A percentile compares a stretch with the other conserved stretches of the same genome.
phyloP scores from a whole-genome alignment of 2,329 filamentous ascomycete species.

The Ophiognomonia clavigignenti-juglandacearum region DNA sequence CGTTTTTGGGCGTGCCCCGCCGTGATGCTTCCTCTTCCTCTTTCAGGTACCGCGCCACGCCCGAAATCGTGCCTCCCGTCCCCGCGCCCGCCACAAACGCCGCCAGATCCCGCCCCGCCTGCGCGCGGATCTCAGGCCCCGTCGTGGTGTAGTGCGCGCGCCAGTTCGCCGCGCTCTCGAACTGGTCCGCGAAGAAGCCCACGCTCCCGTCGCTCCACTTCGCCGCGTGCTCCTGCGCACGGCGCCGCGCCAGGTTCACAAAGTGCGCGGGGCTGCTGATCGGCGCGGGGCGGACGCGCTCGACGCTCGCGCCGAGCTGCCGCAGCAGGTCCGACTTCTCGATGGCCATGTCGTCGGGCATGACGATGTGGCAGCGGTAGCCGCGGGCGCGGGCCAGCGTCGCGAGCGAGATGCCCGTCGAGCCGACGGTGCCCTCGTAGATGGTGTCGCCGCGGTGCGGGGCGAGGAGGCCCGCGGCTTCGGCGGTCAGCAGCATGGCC shows the following conservation, averaged over 20 bases:
- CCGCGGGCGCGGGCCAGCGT: slow-evolving; percentile 82
- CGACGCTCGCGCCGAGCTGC: slow-evolving; percentile 88
- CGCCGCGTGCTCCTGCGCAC: slow-evolving; percentile 69
- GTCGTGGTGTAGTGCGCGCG: slow-evolving; percentile 76
- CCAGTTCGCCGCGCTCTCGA: slow-evolving; percentile 88
- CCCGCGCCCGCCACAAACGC: slow-evolving; percentile 92
- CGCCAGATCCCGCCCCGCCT: slow-evolving; percentile 70
- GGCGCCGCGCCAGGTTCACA: slow-evolving; percentile 80
- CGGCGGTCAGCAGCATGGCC: slow-evolving; percentile 79
- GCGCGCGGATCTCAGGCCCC: slow-evolving; percentile 81
- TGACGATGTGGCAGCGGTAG: slow-evolving; percentile 92
- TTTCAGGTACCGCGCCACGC: slow-evolving; percentile 80
- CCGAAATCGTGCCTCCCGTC: slow-evolving; percentile 89
- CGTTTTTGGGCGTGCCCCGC: too few species aligned
- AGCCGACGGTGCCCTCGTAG: slow-evolving; percentile 95
- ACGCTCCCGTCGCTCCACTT: slow-evolving; percentile 55
- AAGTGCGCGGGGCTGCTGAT: slow-evolving; percentile 94
- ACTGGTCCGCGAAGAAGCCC: slow-evolving; percentile 95
- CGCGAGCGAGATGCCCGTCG: slow-evolving; percentile 91
- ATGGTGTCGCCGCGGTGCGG: slow-evolving; percentile 87
- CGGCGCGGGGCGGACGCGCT: slow-evolving; percentile 83
- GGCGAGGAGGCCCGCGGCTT: slow-evolving; percentile 67
- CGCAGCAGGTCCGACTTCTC: slow-evolving; percentile 88
- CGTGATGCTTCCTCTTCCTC: slow-evolving; percentile 49
- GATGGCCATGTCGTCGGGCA: slow-evolving; percentile 84